Conservation (phyloP, 2,329 filamentous ascomycete genomes). For the Grosmannia serpens region DNA sequence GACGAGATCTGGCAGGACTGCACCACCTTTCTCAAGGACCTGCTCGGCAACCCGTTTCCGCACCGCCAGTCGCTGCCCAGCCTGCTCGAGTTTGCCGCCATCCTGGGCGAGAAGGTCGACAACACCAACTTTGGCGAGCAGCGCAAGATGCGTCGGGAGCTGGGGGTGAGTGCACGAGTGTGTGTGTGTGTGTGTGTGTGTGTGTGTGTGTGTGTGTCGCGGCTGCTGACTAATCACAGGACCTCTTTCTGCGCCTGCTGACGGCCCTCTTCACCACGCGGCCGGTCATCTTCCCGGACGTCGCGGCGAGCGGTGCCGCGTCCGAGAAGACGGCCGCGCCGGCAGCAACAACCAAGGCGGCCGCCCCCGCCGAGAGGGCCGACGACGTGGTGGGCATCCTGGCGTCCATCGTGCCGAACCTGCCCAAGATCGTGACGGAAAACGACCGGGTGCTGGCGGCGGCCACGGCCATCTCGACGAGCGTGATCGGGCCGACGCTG, state of each 20-base stretch:
- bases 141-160: conserved; percentile 76
- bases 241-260: conserved; percentile 76
- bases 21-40: conserved; percentile 77
- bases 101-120: conserved; percentile 88
- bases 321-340: background rate
- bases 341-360: conserved; percentile 9
- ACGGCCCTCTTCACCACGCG: conserved; percentile 91
- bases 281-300: conserved; percentile 59
- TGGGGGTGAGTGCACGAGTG: conserved; percentile 67
- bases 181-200: no score
- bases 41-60: conserved; percentile 86
- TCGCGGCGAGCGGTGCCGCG: no score
- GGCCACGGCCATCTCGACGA: conserved; percentile 69
- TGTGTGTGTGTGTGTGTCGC: no score
- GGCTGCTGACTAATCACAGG: conserved; percentile 27
- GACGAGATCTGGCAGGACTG: conserved; percentile 98
- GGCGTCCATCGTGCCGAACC: conserved; percentile 63
- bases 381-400: conserved; percentile 75
- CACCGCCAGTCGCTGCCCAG: conserved; percentile 83
- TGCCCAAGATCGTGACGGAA: conserved; percentile 75
- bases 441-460: conserved; percentile 72
- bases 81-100: conserved; percentile 77
- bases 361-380: conserved; percentile 34
- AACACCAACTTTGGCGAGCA: conserved; percentile 97
- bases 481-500: conserved; percentile 70